Conservation (phyloP, 1,284 basidiomycete genomes). For the Microbotryomycetes sp. region DNA sequence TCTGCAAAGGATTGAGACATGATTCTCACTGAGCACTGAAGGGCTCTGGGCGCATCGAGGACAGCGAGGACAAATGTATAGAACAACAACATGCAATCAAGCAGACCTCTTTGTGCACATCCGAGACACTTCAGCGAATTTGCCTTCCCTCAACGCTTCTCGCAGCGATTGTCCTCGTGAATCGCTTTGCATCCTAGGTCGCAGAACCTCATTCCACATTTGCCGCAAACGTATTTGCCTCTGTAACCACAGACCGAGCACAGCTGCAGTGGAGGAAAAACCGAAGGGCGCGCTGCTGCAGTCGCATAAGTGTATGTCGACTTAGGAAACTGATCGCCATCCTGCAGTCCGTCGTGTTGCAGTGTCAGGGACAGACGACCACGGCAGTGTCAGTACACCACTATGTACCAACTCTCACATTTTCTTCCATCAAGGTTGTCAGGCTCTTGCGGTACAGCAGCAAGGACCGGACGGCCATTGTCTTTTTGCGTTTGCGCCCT, state of each 20-base stretch:
- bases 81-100: not conserved
- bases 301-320: slow-evolving; percentile 54
- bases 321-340: slow-evolving; percentile 51
- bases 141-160: slow-evolving; percentile 35
- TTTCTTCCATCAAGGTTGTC: slow-evolving; percentile 63
- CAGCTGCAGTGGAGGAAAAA: slow-evolving; percentile 50
- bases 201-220: slow-evolving; percentile 56
- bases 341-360: slow-evolving; percentile 43
- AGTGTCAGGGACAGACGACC: not conserved
- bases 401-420: slow-evolving; percentile 47
- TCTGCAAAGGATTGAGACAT: slow-evolving; percentile 13
- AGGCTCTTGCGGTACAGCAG: slow-evolving; percentile 71
- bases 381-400: no score
- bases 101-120: no score
- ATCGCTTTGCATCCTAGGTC: slow-evolving; percentile 51
- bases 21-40: no score
- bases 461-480: slow-evolving; percentile 65
- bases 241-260: slow-evolving; percentile 64
- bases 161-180: slow-evolving; percentile 57
- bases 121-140: not conserved
- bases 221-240: slow-evolving; percentile 56
- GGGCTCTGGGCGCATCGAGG: not conserved
- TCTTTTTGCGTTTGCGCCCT: slow-evolving; percentile 52
- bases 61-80: not conserved
- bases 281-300: slow-evolving; percentile 48